Base-by-base conservation (phyloP, 768 basidiomycete species). In the Naganishia randhawae region DNA sequence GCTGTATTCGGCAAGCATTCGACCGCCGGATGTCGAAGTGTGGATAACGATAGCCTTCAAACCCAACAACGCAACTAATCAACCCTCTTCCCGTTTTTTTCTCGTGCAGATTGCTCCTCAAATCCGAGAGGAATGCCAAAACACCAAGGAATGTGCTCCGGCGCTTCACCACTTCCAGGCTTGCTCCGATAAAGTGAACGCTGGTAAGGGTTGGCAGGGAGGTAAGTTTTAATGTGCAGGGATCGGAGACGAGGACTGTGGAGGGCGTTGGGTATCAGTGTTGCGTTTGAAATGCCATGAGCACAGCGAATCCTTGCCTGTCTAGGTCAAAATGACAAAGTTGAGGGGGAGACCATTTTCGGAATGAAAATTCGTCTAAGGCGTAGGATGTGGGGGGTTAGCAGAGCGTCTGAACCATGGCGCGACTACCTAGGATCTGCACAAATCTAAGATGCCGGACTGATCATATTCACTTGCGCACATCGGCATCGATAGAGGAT, bases 131-230 rank as follows among this genome's bases (percentile, higher is more conserved):
- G 88, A 90, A 73, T 92, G 90, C 81, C 84, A 88, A 75, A 78
- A 84, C 70, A 81, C 85, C 35, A 73, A 84, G 3, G 85, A 87
- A 71, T 94, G 92, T 72, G 85, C 84, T 42, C 80, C 86, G 41
- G 78, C 87, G 66, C 83, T 87, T 42, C 86, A 89, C 75, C 93
- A 95, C 82, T 95, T 94, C 80, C 85, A 88, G 68, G 90, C 93
- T 76, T 95, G 93, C 80, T 85, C 90, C 77, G 89, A 93, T 80
- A 93, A 91, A 82, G 87, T 96, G 53, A 81, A 86, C 68, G 84
- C 83, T 33, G 93, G 92, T 31, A 77, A 92, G 75, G 92, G 91
- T 42, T 91, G 85, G 85, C 88, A 90, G 78, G 87, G 87, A 71
- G 93, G 95, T 83, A 92, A 94, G 77, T 57, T 64, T 19, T 17